Conservation (phyloP, 2,329 filamentous ascomycete genomes). For the Xylaria sp. region DNA sequence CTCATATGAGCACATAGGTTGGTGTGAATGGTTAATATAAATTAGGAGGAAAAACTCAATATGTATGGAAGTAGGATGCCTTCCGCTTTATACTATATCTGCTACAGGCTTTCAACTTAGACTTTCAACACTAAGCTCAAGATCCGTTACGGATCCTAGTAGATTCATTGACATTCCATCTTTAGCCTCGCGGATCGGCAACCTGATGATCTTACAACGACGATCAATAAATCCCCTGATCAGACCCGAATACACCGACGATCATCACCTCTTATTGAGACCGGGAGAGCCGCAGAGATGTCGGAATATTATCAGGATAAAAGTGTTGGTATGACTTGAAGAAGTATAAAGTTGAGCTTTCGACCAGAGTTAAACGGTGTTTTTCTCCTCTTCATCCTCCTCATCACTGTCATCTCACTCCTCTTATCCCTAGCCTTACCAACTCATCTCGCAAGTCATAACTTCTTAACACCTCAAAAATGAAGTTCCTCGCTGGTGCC, state of each 20-base stretch:
- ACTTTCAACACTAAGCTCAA: background rate
- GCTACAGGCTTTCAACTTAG: background rate
- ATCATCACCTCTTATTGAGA: slow-evolving; percentile 5
- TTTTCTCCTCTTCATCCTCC: background rate
- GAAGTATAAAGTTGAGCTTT: slow-evolving; percentile 21
- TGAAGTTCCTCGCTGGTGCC: slow-evolving; percentile 54
- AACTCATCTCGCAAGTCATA: background rate
- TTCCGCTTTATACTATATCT: background rate
- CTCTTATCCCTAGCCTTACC: background rate
- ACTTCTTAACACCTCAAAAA: slow-evolving; percentile 35
- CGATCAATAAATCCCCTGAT: slow-evolving; percentile 20
- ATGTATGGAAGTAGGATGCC: background rate
- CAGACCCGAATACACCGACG: background rate
- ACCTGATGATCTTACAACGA: slow-evolving; percentile 10
- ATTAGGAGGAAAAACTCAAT: background rate
- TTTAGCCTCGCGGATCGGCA: slow-evolving; percentile 28
- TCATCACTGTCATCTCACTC: background rate
- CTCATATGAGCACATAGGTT: background rate
- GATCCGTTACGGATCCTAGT: background rate
- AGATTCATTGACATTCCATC: slow-evolving; percentile 19
- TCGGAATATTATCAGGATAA: background rate
- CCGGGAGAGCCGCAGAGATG: background rate
- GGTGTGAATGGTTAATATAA: background rate
- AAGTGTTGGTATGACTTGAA: background rate
- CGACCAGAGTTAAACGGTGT: background rate